Conservation (phyloP, 2,329 filamentous ascomycete species). For the Alternaria atra region DNA sequence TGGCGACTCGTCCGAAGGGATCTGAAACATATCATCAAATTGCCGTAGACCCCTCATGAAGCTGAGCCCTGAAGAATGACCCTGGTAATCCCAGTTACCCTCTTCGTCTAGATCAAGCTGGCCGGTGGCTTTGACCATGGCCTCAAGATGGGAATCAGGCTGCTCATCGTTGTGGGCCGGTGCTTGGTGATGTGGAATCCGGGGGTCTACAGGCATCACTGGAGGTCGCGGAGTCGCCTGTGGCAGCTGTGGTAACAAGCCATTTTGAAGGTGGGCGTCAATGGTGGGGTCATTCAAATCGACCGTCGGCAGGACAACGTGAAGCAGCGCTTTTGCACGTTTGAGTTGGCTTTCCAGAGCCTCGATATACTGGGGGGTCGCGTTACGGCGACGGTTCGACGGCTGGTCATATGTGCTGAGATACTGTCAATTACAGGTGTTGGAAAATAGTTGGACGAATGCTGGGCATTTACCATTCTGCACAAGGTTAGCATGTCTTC, state of each 20-base stretch:
- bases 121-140: constrained; percentile 94
- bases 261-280: constrained; percentile 78
- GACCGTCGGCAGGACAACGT: constrained; percentile 81
- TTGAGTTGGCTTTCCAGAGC: constrained; percentile 83
- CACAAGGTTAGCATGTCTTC: constrained; percentile 22
- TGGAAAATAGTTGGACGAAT: constrained; percentile 1
- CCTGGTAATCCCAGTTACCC: constrained; percentile 94
- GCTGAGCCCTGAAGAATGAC: constrained; percentile 88
- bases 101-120: constrained; percentile 90
- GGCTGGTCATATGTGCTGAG: constrained; percentile 84
- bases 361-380: constrained; percentile 91
- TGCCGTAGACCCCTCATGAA: constrained; percentile 90
- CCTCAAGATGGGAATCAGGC: constrained; percentile 76
- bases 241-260: constrained; percentile 59
- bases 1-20: constrained; percentile 65
- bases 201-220: constrained; percentile 33
- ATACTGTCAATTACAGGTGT: constrained; percentile 7
- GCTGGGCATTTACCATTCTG: constrained; percentile 69
- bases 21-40: constrained; percentile 78
- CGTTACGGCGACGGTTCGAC: constrained; percentile 88
- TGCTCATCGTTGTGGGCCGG: constrained; percentile 41
- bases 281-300: constrained; percentile 86
- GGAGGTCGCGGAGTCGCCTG: constrained; percentile 31
- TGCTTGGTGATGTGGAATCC: constrained; percentile 29
- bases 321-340: constrained; percentile 81